Evolutionary conservation across 495 filamentous ascomycete genomes (phyloP).

Genomic region (Halenospora varia): DNA sequence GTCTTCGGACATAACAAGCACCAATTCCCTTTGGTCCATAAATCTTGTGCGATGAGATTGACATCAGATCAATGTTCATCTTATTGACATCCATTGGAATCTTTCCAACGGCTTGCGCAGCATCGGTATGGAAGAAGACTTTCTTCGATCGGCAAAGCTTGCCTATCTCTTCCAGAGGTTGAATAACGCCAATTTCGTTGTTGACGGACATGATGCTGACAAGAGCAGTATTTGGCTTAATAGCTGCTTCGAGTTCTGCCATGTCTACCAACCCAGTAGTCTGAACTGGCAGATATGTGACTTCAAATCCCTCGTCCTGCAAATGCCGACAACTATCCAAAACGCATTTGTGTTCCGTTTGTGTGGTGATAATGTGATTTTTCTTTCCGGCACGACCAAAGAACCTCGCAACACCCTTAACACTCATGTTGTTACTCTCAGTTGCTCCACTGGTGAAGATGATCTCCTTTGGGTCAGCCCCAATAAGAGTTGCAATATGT

Average conservation of each 20-base stretch:
- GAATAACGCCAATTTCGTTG: conserved; percentile 98
- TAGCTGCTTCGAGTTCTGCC: conserved; percentile 82
- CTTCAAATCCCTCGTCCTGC: conserved; percentile 92
- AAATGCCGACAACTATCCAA: conserved; percentile 94
- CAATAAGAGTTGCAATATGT: conserved; percentile 81
- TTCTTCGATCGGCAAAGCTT: conserved; percentile 87
- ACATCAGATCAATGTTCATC: conserved; percentile 97
- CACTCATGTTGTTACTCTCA: conserved; percentile 99
- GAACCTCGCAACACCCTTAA: conserved; percentile 96
- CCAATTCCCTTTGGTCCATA: conserved; percentile 98
- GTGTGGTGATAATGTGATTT: conserved; percentile 94
- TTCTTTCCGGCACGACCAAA: conserved; percentile 91
- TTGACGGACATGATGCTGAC: conserved; percentile 99
- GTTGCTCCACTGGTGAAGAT: conserved; percentile 98
- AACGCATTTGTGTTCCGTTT: conserved; percentile 99
- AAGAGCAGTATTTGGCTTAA: conserved; percentile 84
- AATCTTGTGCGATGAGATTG: conserved; percentile 98
- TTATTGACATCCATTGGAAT: conserved; percentile 95
- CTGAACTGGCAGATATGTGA: conserved; percentile 92
- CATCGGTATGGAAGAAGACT: conserved; percentile 98
- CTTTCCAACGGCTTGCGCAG: conserved; percentile 93
- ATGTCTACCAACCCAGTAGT: conserved; percentile 78
- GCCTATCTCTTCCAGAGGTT: conserved; percentile 91
- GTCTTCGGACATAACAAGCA: conserved; percentile 88
- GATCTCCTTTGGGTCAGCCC: conserved; percentile 95